Percentiles rank a stretch among this genome's conserved stretches.
phyloP scores from a whole-genome alignment of 495 filamentous ascomycete species.

The Annulohypoxylon bovei region DNA sequence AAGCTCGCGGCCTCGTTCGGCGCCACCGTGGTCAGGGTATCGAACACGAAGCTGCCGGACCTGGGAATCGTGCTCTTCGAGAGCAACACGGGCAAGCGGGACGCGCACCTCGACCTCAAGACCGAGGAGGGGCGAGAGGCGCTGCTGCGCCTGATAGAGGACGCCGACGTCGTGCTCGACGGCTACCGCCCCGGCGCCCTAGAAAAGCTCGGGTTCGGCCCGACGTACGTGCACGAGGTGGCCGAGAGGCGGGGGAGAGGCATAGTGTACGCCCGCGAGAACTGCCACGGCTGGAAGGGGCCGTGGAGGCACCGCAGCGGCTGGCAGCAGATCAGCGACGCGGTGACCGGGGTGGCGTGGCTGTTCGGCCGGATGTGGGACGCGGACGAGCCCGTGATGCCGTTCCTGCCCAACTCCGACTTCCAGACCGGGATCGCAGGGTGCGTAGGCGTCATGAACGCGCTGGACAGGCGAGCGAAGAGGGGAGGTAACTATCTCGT shows the following conservation, averaged over 20 bases:
- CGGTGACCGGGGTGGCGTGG: conserved; percentile 63
- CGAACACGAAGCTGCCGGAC: conserved; percentile 64
- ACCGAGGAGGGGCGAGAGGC: conserved; percentile 54
- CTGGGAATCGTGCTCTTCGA: conserved; percentile 56
- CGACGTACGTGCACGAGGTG: conserved; percentile 60
- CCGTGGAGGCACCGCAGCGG: conserved; percentile 61
- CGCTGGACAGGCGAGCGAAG: conserved; percentile 62
- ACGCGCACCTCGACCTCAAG: conserved; percentile 60
- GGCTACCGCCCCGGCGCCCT: conserved; percentile 64
- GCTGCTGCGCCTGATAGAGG: conserved; percentile 57
- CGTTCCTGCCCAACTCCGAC: conserved; percentile 73
- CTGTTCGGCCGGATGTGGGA: conserved; percentile 69
- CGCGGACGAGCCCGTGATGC: conserved; percentile 64
- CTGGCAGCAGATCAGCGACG: conserved; percentile 68
- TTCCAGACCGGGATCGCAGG: conserved; percentile 67
- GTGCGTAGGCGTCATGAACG: conserved; percentile 64
- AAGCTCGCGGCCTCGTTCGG: conserved; percentile 66
- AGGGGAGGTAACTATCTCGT: conserved; percentile 64
- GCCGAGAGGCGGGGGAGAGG: conserved; percentile 56
- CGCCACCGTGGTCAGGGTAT: conserved; percentile 69
- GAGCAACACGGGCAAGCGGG: conserved; percentile 68
- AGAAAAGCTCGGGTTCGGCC: conserved; percentile 62
- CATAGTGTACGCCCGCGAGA: conserved; percentile 63
- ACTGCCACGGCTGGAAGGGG: conserved; percentile 68
- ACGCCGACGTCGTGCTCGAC: conserved; percentile 67